phyloP scores from a whole-genome alignment of 2,329 filamentous ascomycete genomes.

The Trichoderma aggressivum region DNA sequence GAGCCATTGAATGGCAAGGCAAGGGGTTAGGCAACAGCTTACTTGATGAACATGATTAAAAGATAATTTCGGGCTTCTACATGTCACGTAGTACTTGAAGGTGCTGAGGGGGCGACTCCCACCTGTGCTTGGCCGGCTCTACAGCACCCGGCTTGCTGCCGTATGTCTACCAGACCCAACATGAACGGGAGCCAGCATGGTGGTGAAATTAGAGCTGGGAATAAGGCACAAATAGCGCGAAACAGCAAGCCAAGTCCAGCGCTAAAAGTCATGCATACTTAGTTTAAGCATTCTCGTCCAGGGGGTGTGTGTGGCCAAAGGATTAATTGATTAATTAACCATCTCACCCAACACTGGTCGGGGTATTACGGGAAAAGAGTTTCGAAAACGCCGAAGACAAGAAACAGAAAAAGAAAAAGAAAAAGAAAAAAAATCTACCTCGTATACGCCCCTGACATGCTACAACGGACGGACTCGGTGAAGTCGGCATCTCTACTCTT shows the following conservation, averaged over 20 bases:
- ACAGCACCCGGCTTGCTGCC: neutral
- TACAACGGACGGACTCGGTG: neutral
- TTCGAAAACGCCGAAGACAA: neutral
- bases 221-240: slow-evolving; percentile 8
- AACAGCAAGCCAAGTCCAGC: slow-evolving; percentile 1
- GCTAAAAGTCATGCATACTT: slow-evolving; percentile 10
- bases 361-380: neutral
- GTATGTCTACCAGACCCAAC: neutral
- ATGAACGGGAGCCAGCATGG: neutral
- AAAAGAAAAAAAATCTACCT: neutral
- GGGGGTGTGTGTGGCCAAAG: neutral
- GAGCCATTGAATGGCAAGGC: neutral
- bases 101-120: neutral
- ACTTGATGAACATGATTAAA: neutral
- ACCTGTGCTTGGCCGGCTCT: neutral
- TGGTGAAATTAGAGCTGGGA: slow-evolving; percentile 14
- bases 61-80: neutral
- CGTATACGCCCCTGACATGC: neutral
- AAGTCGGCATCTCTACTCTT: neutral
- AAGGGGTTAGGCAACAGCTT: neutral
- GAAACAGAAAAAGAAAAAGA: neutral
- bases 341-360: neutral
- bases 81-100: neutral
- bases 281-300: neutral
- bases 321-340: neutral